Evolutionary conservation across 2,329 filamentous ascomycete genomes (phyloP).

Genomic region (Claviceps paspali): DNA sequence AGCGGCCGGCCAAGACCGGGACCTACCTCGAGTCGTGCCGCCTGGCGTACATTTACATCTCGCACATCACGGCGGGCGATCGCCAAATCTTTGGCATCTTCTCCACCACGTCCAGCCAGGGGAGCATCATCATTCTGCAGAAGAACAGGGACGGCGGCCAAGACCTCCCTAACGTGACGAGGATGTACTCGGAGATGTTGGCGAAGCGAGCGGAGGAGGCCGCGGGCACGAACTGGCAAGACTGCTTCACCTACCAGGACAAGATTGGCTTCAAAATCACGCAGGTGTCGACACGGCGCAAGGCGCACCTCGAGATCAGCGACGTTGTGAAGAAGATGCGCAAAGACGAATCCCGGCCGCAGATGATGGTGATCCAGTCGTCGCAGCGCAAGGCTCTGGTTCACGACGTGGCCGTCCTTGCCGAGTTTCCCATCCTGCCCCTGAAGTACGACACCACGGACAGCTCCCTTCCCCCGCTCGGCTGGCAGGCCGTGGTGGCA

Average conservation of each 20-base stretch:
- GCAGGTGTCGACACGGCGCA: constrained; percentile 78
- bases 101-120: constrained; percentile 65
- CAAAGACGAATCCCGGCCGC: constrained; percentile 65
- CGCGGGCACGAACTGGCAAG: constrained; percentile 57
- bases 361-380: constrained; percentile 81
- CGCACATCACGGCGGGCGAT: constrained; percentile 82
- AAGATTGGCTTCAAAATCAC: constrained; percentile 71
- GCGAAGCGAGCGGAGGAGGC: constrained; percentile 49
- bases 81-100: constrained; percentile 89
- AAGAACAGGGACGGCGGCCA: constrained; percentile 61
- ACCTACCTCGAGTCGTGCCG: constrained; percentile 62
- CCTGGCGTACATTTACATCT: constrained; percentile 78
- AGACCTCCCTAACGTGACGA: constrained; percentile 78
- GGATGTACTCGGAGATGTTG: constrained; percentile 69
- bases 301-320: constrained; percentile 74
- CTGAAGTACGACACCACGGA: constrained; percentile 73
- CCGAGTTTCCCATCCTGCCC: constrained; percentile 69
- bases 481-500: constrained; percentile 83
- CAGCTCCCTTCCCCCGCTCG: constrained; percentile 74
- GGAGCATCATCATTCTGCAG: constrained; percentile 78
- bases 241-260: constrained; percentile 75
- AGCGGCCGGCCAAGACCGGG: constrained; percentile 45
- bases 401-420: constrained; percentile 71
- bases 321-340: constrained; percentile 83
- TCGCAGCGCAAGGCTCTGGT: constrained; percentile 66